A percentile compares a stretch with the other conserved stretches of the same genome.
Conservation (phyloP, 2,329 filamentous ascomycete genomes). For the Lachnellula arida region DNA sequence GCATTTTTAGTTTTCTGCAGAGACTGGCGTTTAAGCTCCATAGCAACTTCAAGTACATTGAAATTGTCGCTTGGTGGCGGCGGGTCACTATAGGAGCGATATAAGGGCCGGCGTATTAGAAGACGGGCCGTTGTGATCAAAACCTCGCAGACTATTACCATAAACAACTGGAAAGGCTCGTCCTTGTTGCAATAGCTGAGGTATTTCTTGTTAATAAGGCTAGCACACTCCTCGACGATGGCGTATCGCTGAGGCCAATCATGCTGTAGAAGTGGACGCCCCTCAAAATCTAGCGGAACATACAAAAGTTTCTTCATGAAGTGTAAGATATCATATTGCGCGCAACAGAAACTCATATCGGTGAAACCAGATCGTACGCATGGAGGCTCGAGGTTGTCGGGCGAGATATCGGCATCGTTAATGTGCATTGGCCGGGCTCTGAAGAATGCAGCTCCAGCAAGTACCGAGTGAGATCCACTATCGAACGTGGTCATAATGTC, state of each 20-base stretch:
- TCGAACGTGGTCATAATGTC: constrained; percentile 2
- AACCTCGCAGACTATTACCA: not conserved
- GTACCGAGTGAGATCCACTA: constrained; percentile 2
- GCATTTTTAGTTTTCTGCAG: not conserved
- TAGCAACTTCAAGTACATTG: constrained; percentile 1
- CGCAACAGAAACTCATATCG: constrained; percentile 3
- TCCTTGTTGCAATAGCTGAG: not conserved
- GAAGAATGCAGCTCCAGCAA: not conserved
- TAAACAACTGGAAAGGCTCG: not conserved
- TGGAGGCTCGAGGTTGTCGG: not conserved
- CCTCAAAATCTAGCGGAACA: not conserved
- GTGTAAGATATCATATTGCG: not conserved
- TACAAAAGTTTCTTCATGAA: not conserved
- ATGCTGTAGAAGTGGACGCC: not conserved
- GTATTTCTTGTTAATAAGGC: constrained; percentile 1
- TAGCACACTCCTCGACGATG: constrained; percentile 1
- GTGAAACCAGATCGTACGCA: not conserved
- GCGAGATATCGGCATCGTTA: constrained; percentile 3
- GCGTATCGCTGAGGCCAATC: not conserved
- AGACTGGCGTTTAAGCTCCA: not conserved
- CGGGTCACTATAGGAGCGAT: not conserved
- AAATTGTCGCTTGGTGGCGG: constrained; percentile 3
- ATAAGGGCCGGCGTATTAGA: not conserved
- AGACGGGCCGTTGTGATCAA: not conserved
- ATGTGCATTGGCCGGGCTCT: not conserved